Percentiles rank a stretch among this genome's conserved stretches.
phyloP scores from a whole-genome alignment of 768 basidiomycete genomes.

The Lentinula edodes region DNA sequence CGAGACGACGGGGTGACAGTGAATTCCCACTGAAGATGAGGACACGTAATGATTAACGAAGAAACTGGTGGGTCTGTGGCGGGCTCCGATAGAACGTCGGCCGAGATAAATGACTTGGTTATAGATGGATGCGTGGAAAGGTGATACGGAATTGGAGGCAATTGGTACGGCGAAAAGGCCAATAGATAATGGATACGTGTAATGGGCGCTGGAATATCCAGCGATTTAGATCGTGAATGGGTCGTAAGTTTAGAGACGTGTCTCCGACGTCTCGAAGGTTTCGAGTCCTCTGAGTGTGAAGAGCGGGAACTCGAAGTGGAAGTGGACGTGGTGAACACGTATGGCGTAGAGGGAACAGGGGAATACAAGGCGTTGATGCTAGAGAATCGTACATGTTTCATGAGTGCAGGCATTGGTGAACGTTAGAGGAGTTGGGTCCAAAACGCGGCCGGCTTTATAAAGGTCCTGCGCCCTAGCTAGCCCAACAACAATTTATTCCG shows the following conservation, averaged over 20 bases:
- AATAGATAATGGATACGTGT: constrained; percentile 4
- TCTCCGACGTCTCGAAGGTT: background rate
- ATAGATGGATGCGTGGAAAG: constrained; percentile 27
- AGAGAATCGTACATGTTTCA: constrained; percentile 9
- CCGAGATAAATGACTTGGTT: constrained; percentile 17
- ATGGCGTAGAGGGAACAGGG: constrained; percentile 2
- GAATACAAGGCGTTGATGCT: constrained; percentile 6
- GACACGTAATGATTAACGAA: constrained; percentile 27
- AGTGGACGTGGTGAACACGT: background rate
- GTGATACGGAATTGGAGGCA: constrained; percentile 33
- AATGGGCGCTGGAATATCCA: background rate
- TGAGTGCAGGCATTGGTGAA: constrained; percentile 1
- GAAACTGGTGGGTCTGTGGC: constrained; percentile 38
- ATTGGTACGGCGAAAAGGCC: constrained; percentile 27
- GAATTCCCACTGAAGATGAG: constrained; percentile 22
- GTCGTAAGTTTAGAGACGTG: constrained; percentile 1
- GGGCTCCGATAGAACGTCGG: constrained; percentile 30
- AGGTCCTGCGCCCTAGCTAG: background rate
- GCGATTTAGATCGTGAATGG: background rate
- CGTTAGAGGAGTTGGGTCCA: background rate
- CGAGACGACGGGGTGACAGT: constrained; percentile 22
- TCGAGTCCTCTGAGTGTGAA: background rate
- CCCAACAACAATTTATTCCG: background rate
- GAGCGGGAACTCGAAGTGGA: background rate
- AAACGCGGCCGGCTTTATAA: background rate